Conservation (phyloP, 176 grass and related monocot genomes). For the Zizania latifolia region DNA sequence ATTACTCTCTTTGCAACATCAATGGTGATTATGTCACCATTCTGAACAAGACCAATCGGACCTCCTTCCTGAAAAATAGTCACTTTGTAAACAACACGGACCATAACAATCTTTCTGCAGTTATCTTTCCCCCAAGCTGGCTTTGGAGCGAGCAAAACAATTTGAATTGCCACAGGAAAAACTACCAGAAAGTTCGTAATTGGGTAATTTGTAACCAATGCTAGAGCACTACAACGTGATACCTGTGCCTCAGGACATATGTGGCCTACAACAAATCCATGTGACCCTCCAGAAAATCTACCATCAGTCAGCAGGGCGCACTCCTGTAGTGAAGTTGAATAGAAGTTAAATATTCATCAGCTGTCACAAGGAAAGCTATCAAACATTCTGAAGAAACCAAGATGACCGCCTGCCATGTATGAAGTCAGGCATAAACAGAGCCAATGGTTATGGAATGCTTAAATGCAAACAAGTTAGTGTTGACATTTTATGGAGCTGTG, state of each 20-base stretch:
- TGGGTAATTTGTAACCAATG: neutral
- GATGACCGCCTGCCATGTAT: too few species aligned
- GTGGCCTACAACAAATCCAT: conserved; percentile 98
- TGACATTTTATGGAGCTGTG: too few species aligned
- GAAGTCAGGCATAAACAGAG: too few species aligned
- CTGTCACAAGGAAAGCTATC: neutral
- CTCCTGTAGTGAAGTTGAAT: conserved; percentile 46
- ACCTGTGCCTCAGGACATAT: conserved; percentile 99
- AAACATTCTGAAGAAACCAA: conserved; percentile 4
- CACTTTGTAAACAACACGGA: conserved; percentile 23
- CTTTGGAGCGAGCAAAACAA: neutral
- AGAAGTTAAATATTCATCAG: neutral
- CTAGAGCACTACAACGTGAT: conserved; percentile 5
- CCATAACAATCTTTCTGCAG: neutral
- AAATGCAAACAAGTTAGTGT: too few species aligned
- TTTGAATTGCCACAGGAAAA: too few species aligned
- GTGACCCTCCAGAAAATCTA: conserved; percentile 96
- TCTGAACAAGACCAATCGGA: conserved; percentile 80
- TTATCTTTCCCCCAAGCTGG: conserved; percentile 10
- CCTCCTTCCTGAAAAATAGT: conserved; percentile 76
- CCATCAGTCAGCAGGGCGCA: conserved; percentile 93
- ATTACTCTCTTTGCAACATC: conserved; percentile 72
- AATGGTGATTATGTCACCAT: conserved; percentile 79
- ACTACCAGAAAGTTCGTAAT: neutral
- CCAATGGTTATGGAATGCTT: too few species aligned